A percentile compares a stretch with the other conserved stretches of the same genome.
phyloP scores from a whole-genome alignment of 139 green algal species.

The Volvox africanus region DNA sequence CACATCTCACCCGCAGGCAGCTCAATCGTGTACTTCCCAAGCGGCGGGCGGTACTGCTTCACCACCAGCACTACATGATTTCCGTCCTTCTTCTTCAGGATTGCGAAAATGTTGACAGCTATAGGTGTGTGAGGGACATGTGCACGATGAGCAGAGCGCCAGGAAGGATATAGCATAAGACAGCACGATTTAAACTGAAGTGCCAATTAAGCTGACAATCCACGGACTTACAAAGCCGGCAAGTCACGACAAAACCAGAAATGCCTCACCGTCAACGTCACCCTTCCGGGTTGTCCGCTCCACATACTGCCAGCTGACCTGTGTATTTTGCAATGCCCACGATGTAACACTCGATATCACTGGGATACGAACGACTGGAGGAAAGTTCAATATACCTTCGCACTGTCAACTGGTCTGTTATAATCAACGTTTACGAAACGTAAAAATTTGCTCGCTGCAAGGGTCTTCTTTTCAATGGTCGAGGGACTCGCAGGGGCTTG shows the following conservation, averaged over 20 bases:
- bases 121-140: not conserved
- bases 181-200: too few relatives aligned
- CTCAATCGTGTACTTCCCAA: conserved; percentile 42
- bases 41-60: conserved; percentile 37
- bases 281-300: conserved; percentile 43
- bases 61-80: conserved; percentile 34
- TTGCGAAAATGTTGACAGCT: conserved; percentile 48
- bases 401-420: conserved; percentile 5
- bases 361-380: not conserved
- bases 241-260: not conserved
- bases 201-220: too few relatives aligned
- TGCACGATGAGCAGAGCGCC: not conserved
- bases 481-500: not conserved
- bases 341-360: not conserved
- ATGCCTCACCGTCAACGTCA: conserved; percentile 29
- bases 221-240: too few relatives aligned
- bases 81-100: conserved; percentile 29
- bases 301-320: conserved; percentile 42
- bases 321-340: not conserved
- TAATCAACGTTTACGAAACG: conserved; percentile 44
- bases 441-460: conserved; percentile 35
- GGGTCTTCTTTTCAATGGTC: conserved; percentile 11
- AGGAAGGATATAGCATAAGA: not conserved
- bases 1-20: conserved; percentile 24
- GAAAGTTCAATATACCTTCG: not conserved